Base-by-base conservation (phyloP, 2,329 filamentous ascomycete genomes). In the Penicillium sp. region DNA sequence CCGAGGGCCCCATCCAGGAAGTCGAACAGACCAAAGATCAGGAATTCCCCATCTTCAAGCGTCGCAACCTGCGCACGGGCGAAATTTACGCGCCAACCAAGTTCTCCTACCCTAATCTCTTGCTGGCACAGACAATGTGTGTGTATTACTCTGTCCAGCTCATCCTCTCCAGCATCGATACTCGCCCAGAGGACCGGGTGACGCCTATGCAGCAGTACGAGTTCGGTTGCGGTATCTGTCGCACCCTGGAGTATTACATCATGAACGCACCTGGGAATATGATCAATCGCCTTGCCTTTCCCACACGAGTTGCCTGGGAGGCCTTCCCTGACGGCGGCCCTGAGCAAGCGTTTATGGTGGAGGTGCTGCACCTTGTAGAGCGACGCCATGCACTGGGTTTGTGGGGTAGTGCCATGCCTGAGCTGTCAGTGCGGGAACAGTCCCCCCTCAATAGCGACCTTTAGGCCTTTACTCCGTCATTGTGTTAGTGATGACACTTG, bases 261-360 rank as follows among this genome's bases (percentile, higher is more conserved):
- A 60, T 71, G 4, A 74, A 65, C 0, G 69, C 74, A 0, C 73
- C 73, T 0, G 74, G 74, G 1, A 76, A 76, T 54, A 76, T 76
- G 74, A 76, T 76, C 50, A 76, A 76, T 52, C 73, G 74, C 2
- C 69, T 76, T 11, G 74, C 73, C 1, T 75, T 76, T 37, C 65
- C 74, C 1, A 72, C 73, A 5, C 71, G 74, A 2, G 74, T 76
- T 1, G 74, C 74, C 6, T 76, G 73, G 73, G 74, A 76, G 51
- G 73, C 66, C 0, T 72, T 76, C 39, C 73, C 74, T 1, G 68
- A 69, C 3, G 63, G 59, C 5, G 71, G 72, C 1, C 70, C 73
- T 2, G 74, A 76, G 52, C 71, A 71, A 22, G 58, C 52, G 2
- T 76, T 73, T 17, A 69, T 76, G 64, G 58, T 63, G 10, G 68